These are phyloP conservation scores for Retiboletus flavoniger DNA, from an alignment of 1,284 basidiomycete genomes.

Conservation along the genomic window DNA sequence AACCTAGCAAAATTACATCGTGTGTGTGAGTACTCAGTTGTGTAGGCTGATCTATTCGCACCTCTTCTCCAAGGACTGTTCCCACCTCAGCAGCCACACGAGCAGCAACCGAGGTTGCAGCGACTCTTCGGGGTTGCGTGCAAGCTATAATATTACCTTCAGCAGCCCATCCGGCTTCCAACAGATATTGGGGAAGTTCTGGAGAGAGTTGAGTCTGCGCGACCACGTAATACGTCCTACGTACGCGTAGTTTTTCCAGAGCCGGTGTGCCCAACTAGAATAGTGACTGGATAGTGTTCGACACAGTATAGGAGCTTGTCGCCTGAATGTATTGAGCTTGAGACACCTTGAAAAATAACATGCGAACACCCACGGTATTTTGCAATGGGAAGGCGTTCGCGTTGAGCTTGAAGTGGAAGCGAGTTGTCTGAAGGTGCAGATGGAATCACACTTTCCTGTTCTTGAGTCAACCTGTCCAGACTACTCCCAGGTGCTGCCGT, in stretches of 20 bases:
- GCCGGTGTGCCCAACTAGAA: conserved; percentile 94
- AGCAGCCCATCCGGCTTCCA: conserved; percentile 86
- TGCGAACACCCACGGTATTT: conserved; percentile 66
- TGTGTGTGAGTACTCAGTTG: neutral
- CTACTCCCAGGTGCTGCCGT: conserved; percentile 83
- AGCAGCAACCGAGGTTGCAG: conserved; percentile 90
- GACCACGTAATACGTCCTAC: conserved; percentile 30
- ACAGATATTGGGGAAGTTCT: conserved; percentile 94
- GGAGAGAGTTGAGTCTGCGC: conserved; percentile 9
- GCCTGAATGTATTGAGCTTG: conserved; percentile 41
- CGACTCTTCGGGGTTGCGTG: conserved; percentile 94
- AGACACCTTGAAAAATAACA: neutral
- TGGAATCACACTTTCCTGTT: conserved; percentile 66
- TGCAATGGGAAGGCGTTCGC: conserved; percentile 83
- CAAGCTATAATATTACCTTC: conserved; percentile 80
- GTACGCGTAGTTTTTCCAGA: conserved; percentile 96
- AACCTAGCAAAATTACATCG: conserved; percentile 51
- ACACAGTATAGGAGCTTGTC: conserved; percentile 80
- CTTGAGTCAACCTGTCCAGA: conserved; percentile 79
- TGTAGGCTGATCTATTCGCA: conserved; percentile 33
- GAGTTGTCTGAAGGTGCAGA: conserved; percentile 59
- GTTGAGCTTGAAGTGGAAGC: conserved; percentile 69
- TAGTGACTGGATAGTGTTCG: conserved; percentile 80
- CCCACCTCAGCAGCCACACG: conserved; percentile 92
- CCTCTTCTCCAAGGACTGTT: conserved; percentile 86